Percentiles rank a stretch among this genome's conserved stretches.
Evolutionary conservation across 1,284 basidiomycete genomes (phyloP).

Genomic region (Vanrija sp.): DNA sequence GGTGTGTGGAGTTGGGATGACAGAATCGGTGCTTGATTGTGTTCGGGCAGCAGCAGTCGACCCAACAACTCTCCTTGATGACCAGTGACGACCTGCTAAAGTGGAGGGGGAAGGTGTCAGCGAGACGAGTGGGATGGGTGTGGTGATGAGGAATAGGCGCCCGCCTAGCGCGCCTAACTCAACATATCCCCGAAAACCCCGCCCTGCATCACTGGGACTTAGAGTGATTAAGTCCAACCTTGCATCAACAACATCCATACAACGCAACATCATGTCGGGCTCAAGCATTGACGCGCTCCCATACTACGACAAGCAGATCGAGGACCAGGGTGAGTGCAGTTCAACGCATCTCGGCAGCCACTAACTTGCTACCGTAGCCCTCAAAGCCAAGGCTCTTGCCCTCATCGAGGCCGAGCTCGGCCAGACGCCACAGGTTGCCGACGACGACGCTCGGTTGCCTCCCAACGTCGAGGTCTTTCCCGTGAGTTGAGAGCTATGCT

Average conservation of each 20-base stretch:
- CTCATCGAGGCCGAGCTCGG: conserved; percentile 47
- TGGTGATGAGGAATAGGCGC: too few species aligned
- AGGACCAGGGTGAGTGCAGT: conserved; percentile 61
- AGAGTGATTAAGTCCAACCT: background rate
- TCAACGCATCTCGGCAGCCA: background rate
- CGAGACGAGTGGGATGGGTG: too few species aligned
- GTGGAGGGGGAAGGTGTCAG: too few species aligned
- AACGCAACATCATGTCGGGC: conserved; percentile 24
- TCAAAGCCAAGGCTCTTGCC: conserved; percentile 38
- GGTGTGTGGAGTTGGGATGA: background rate
- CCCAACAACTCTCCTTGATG: too few species aligned
- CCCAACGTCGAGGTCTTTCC: conserved; percentile 55
- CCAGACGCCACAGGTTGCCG: conserved; percentile 27
- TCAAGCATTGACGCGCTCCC: conserved; percentile 72
- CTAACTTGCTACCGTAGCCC: conserved; percentile 13
- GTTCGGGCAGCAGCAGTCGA: too few species aligned
- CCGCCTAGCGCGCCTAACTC: background rate
- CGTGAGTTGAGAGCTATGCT: conserved; percentile 19
- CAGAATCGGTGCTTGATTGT: too few species aligned
- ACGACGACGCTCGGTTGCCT: conserved; percentile 66
- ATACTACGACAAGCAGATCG: conserved; percentile 90
- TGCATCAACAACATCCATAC: conserved; percentile 1
- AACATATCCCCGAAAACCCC: conserved; percentile 9
- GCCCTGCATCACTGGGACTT: background rate
- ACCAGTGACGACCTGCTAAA: too few species aligned